phyloP scores from a whole-genome alignment of 352 stramenopile species.

The Pythium insidiosum region DNA sequence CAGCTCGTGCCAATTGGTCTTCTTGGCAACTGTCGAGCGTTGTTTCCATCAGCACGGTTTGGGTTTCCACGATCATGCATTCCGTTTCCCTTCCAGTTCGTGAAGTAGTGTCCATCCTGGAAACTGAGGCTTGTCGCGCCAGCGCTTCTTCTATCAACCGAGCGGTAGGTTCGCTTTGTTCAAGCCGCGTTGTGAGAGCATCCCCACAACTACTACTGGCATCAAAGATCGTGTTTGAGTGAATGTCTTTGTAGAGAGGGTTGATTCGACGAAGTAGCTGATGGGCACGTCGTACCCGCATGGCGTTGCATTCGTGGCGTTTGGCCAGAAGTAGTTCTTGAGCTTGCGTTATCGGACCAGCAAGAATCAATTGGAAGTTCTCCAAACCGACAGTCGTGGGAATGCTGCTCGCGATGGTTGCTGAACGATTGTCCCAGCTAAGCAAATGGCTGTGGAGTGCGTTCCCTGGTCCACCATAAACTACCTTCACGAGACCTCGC shows the following conservation, averaged over 20 bases:
- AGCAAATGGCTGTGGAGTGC: slow-evolving; percentile 19
- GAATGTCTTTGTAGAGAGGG: slow-evolving; percentile 8
- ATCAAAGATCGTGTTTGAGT: background rate
- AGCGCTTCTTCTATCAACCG: background rate
- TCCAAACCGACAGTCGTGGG: slow-evolving; percentile 2
- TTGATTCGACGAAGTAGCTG: slow-evolving; percentile 8
- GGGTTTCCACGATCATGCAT: slow-evolving; percentile 1
- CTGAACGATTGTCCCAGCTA: slow-evolving; percentile 18
- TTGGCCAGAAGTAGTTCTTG: slow-evolving; percentile 12
- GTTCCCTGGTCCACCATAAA: slow-evolving; percentile 18
- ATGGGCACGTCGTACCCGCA: background rate
- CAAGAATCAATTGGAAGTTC: slow-evolving; percentile 17
- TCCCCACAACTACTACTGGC: background rate
- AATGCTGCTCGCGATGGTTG: slow-evolving; percentile 9
- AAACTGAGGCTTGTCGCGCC: slow-evolving; percentile 2
- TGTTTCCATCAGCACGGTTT: slow-evolving; percentile 17
- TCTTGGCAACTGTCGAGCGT: background rate
- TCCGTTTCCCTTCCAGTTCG: background rate
- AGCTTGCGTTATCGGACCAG: slow-evolving; percentile 13
- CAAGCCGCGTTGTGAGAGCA: background rate
- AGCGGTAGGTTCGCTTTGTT: background rate
- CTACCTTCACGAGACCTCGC: slow-evolving; percentile 14
- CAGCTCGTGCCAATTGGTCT: slow-evolving; percentile 1
- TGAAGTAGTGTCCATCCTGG: background rate
- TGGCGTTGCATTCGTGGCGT: slow-evolving; percentile 13